Base-by-base conservation (phyloP, 1,284 basidiomycete genomes). In the Microbotryum lychnidis-dioicae region DNA sequence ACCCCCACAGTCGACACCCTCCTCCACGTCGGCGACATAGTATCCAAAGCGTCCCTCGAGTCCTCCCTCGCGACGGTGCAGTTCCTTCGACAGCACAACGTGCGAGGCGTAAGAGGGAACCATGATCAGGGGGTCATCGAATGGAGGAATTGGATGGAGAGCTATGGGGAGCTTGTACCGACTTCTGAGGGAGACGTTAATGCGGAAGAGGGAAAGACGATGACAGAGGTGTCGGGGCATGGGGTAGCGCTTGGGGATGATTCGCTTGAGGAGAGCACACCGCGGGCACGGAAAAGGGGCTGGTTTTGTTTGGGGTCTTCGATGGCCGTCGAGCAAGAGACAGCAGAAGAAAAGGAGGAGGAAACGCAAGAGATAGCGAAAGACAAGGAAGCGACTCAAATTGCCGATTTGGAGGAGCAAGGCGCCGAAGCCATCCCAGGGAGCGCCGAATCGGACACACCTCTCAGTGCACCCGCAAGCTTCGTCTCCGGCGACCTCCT, bases 111-210 rank as follows among this genome's bases (percentile, higher is more conserved):
- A 6, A 83, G 91, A 48, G 91, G 91, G 0, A 96, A 96, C 73
- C 89, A 94, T 71, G 91, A 96, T 76, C 89, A 94, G 71, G 81
- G 81, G 66, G 83, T 91, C 54, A 80, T 93, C 47, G 86, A 91
- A 75, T 93, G 91, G 90, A 80, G 84, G 45, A 78, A 80, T 2
- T 96, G 90, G 89, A 81, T 88, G 61, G 80, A 79, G 46, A 75
- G 45, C 6, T 51, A 61, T 52, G 62, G 64, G 2, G 54, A 56
- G n/a, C 47, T 68, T 27, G 29, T 51, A 46, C n/a, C 23, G 12
- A 8, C 9, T 21, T 50, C 18, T 23, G 23, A 59, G 29, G 20
- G 12, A 9, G 54, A 23, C 5, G 57, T 25, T 23, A 25, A 54
- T 29, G 31, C n/a, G 33, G 44, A 3, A 18, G 8, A 21, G 52